Conservation (phyloP, 2,329 filamentous ascomycete genomes). For the Pestalotiopsis sp. region DNA sequence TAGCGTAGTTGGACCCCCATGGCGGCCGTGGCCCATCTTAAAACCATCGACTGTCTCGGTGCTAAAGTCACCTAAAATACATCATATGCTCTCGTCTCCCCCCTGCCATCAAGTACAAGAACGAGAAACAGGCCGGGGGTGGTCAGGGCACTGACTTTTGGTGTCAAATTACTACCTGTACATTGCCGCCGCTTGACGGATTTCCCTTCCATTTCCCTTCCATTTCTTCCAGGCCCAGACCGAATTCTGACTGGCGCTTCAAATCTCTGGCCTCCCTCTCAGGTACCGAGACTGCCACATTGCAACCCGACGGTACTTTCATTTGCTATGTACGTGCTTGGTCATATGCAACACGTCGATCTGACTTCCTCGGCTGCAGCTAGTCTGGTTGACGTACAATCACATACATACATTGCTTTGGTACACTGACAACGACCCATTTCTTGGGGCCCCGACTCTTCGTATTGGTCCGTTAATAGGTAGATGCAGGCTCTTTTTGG, state of each 20-base stretch:
- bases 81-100: conserved; percentile 6
- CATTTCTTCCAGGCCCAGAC: neutral
- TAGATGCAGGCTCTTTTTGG: neutral
- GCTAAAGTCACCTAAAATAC: conserved; percentile 12
- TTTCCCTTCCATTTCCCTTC: neutral
- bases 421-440: neutral
- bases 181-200: neutral
- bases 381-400: conserved; percentile 9
- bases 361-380: conserved; percentile 4
- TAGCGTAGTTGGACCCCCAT: neutral
- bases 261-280: neutral
- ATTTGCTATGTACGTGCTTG: neutral
- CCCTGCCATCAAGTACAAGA: neutral
- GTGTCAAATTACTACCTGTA: neutral
- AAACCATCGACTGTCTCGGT: conserved; percentile 1
- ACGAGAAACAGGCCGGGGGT: neutral
- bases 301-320: neutral
- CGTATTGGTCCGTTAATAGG: neutral
- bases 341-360: neutral
- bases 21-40: neutral
- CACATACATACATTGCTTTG: conserved; percentile 2
- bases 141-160: neutral
- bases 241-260: neutral
- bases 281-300: neutral
- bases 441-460: neutral